These are phyloP conservation scores for Chlamydomonas reinhardtii DNA, from an alignment of 163 green algal species.

Conservation along the genomic window DNA sequence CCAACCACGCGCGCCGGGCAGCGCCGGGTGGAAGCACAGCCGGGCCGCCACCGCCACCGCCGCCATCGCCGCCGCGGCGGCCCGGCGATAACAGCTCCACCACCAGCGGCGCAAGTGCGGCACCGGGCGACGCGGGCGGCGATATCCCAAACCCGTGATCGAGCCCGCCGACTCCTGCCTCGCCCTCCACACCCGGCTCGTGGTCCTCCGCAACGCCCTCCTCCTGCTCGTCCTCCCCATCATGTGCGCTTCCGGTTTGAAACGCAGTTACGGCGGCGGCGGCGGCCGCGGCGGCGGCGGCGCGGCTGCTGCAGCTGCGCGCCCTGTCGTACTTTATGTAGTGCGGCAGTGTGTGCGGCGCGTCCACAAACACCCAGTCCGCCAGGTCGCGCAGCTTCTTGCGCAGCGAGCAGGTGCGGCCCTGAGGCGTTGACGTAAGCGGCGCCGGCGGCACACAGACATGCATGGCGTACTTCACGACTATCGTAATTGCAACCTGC, in stretches of 20 bases:
- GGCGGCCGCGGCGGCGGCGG: too few relatives aligned
- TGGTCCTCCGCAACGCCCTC: neutral
- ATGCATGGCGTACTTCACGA: too few relatives aligned
- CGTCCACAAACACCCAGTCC: slow-evolving; percentile 86
- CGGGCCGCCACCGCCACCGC: too few relatives aligned
- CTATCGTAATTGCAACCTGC: neutral
- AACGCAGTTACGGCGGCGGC: neutral
- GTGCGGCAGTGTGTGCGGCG: slow-evolving; percentile 77
- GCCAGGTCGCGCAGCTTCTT: slow-evolving; percentile 73
- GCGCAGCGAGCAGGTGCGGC: slow-evolving; percentile 66
- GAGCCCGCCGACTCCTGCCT: neutral
- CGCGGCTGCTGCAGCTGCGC: too few relatives aligned
- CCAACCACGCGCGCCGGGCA: slow-evolving; percentile 64
- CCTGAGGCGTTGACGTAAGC: too few relatives aligned
- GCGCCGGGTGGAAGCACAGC: neutral
- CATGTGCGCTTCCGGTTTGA: neutral
- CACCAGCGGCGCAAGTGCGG: neutral
- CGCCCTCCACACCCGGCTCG: neutral
- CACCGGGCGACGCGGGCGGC: too few relatives aligned
- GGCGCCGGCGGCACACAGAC: neutral
- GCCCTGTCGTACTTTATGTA: slow-evolving; percentile 32
- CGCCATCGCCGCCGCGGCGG: too few relatives aligned
- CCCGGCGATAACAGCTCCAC: neutral
- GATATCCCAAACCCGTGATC: too few relatives aligned
- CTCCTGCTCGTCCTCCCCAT: neutral